Base-by-base conservation (phyloP, 805 yeast genomes). In the Wickerhamomyces silvicola region DNA sequence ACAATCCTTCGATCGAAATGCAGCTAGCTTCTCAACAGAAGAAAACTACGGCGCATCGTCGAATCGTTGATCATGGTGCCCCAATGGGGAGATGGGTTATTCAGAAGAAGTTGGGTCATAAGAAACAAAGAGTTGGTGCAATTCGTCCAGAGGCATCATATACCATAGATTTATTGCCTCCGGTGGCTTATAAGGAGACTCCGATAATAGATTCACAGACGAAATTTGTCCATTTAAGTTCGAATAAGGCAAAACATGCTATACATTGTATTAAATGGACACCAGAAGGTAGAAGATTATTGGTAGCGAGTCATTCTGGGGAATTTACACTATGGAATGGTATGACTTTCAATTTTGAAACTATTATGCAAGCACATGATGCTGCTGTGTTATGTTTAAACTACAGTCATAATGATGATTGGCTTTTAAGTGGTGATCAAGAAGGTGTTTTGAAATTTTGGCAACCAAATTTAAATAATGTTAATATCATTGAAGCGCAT, bases 281-380 rank as follows among this genome's bases (percentile, higher is more conserved):
- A 0, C 97, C 97, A 0, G 97, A 87, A 46, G 97, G 96, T 0
- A 68, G 97, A 45, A 65, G 98, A 45, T 64, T 92, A 31, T 66
- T 92, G 18, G 95, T 94, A 6, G 94, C 95, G 0, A 76, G 90
- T 18, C 86, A 83, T 60, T 75, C 85, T 35, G 99, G 99, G 25
- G 99, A 92, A 55, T 88, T 92, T 59, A 88, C 97, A 10, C 64
- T 92, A 28, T 92, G 97, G 97, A 87, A 88, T 56, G 97, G 97
- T 9, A 74, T 83, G 68, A 81, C 95, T 8, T 92, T 90, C 60
- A 86, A 85, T 53, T 87, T 92, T 54, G 99, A 92, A 56, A 85
- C 95, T 33, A 87, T 92, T 42, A 92, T 88, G 94, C 98, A 92
- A 64, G 97, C 97, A 2, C 99, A 92, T 59, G 99, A 92, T 55